A percentile compares a stretch with the other conserved stretches of the same genome.
Evolutionary conservation across 2,329 filamentous ascomycete species (phyloP).

Genomic region (Sclerotinia borealis): DNA sequence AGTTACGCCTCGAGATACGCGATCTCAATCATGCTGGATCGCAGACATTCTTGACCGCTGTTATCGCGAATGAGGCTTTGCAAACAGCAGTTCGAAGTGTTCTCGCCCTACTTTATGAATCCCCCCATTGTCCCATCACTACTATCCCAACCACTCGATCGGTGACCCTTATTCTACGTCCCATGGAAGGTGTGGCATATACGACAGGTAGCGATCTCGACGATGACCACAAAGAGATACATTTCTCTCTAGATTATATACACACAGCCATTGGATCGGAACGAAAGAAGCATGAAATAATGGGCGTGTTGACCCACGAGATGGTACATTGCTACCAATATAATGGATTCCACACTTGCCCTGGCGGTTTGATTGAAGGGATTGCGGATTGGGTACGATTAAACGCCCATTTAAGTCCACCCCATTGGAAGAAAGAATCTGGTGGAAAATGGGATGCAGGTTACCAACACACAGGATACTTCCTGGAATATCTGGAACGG

Average conservation of each 20-base stretch:
- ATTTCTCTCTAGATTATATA: conserved; percentile 77
- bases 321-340: conserved; percentile 94
- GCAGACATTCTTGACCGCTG: conserved; percentile 57
- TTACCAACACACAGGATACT: conserved; percentile 88
- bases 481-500: conserved; percentile 76
- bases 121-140: conserved; percentile 38
- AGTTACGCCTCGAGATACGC: conserved; percentile 53
- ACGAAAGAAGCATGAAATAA: conserved; percentile 56
- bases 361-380: conserved; percentile 79
- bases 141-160: conserved; percentile 63
- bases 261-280: conserved; percentile 37
- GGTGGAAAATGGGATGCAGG: conserved; percentile 73
- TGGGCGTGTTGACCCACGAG: conserved; percentile 83
- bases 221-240: conserved; percentile 85
- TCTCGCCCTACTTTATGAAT: conserved; percentile 63
- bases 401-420: conserved; percentile 63
- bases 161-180: conserved; percentile 73
- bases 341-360: conserved; percentile 55
- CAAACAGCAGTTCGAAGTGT: conserved; percentile 60
- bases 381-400: conserved; percentile 90
- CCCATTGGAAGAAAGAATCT: conserved; percentile 66
- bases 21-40: conserved; percentile 56
- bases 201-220: conserved; percentile 77
- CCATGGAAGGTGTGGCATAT: conserved; percentile 82
- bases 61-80: conserved; percentile 59